These are phyloP conservation scores for Protomyces macrosporus DNA, from an alignment of 1,139 yeast species.

Conservation along the genomic window DNA sequence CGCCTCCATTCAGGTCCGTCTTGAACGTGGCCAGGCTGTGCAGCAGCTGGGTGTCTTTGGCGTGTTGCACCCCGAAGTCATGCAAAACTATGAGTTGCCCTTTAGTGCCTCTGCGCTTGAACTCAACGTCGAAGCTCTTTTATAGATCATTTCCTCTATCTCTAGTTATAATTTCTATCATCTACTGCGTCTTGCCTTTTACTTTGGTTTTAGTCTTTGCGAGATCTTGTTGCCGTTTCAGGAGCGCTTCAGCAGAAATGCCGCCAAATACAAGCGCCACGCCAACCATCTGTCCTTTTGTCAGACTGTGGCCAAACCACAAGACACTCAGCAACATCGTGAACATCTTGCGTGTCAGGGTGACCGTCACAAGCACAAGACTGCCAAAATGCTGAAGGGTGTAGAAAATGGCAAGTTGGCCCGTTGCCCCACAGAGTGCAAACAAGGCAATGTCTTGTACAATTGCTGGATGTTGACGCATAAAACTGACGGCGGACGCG, in stretches of 20 bases:
- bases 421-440: conserved; percentile 78
- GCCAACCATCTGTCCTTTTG: conserved; percentile 67
- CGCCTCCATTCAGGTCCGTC: conserved; percentile 74
- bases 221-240: conserved; percentile 38
- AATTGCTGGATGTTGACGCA: conserved; percentile 48
- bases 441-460: conserved; percentile 58
- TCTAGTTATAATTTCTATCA: not conserved
- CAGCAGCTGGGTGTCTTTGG: conserved; percentile 72
- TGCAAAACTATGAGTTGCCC: conserved; percentile 80
- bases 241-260: conserved; percentile 60
- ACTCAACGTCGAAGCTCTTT: conserved; percentile 78
- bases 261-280: conserved; percentile 77
- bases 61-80: conserved; percentile 91
- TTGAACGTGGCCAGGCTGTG: conserved; percentile 43
- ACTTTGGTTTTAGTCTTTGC: conserved; percentile 29
- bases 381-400: conserved; percentile 83
- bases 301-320: conserved; percentile 71
- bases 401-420: conserved; percentile 84
- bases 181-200: not conserved
- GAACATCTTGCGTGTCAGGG: conserved; percentile 92
- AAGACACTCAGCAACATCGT: conserved; percentile 87
- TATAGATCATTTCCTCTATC: conserved; percentile 40
- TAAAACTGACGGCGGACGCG: conserved; percentile 47
- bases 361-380: conserved; percentile 77
- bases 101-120: conserved; percentile 90